Percentiles rank a stretch among this genome's conserved stretches.
Evolutionary conservation across 257 asterid species (phyloP).

Genomic region (Primulina huaijiensis): DNA sequence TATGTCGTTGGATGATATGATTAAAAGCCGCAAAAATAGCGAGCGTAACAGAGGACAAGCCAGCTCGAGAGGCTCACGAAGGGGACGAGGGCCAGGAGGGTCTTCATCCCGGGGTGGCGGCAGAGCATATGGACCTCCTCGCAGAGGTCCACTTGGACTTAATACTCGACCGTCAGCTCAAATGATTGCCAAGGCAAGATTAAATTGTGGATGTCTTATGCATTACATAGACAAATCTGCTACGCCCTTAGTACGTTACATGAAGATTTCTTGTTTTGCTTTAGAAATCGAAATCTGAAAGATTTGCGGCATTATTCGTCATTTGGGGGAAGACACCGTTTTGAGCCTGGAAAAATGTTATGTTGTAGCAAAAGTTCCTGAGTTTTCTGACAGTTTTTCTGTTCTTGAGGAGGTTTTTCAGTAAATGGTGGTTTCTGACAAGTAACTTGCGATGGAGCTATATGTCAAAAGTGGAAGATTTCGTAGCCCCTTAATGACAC

Average conservation of each 20-base stretch:
- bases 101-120: conserved; percentile 62
- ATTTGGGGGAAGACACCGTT: conserved; percentile 46
- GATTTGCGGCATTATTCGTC: conserved; percentile 39
- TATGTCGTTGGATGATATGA: conserved; percentile 82
- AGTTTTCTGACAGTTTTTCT: not conserved
- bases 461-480: conserved; percentile 45
- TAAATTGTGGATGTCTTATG: conserved; percentile 62
- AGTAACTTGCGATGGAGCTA: conserved; percentile 38
- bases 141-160: conserved; percentile 73
- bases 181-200: conserved; percentile 97
- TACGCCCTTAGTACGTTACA: conserved; percentile 41
- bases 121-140: conserved; percentile 63
- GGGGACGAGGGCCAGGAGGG: conserved; percentile 71
- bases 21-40: conserved; percentile 59
- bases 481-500: conserved; percentile 35
- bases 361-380: conserved; percentile 34
- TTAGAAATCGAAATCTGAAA: conserved; percentile 37
- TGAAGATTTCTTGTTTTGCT: conserved; percentile 46
- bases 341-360: conserved; percentile 34
- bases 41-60: conserved; percentile 65
- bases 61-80: conserved; percentile 52
- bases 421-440: conserved; percentile 36
- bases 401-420: conserved; percentile 26
- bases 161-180: conserved; percentile 60
- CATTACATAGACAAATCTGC: conserved; percentile 55